Evolutionary conservation across 1,284 basidiomycete species (phyloP), one percentile per base, ranked within the genome.

Genomic region (Irpex sp.): DNA sequence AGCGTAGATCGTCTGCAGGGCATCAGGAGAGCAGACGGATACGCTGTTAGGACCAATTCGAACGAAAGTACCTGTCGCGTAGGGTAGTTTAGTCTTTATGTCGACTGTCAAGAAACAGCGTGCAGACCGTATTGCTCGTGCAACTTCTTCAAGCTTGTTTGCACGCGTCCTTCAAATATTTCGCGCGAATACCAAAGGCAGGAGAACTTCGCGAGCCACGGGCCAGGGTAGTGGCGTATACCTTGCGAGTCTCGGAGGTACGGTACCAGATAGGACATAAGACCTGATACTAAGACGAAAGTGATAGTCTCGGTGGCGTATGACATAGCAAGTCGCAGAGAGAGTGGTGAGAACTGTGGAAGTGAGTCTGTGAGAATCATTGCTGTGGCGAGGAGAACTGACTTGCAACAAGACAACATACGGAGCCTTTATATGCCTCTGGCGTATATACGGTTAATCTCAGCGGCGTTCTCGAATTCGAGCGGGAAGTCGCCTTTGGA

Each of bases 1-100:
- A 0, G 84, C 88, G 64, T 91, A 94, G 31, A 94, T 79, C 64
- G 84, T 73, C 57, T 81, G 81, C 31, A 94, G 81, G 0, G 92
- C 93, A 0, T 83, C 83, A 0, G 92, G 89, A 69, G 92, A 87
- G 15, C 90, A 86, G 57, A 95, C 81, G 1, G 91, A 93, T 26
- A 94, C 78, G 69, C 94, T 90, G 71, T 94, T 93, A 0, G 94
- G 93, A 0, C 90, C 21, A 15, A 56, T 56, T 88, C 61, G 88
- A 15, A 94, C 88, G 61, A 93, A 80, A 2, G 83, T 82, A 49
- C 91, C 91, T 89, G 59, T 8, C 15, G 31, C 6, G 15, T 11
- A 1, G 53, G 7, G 31, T 1, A 31, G 35, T 47, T 15, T 43
- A 59, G 43, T 17, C 9, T 7, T 26, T 36, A 56, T 53, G 4